These are phyloP conservation scores for Trichoderma cornu-damae DNA, from an alignment of 2,329 filamentous ascomycete genomes.

Conservation along the genomic window DNA sequence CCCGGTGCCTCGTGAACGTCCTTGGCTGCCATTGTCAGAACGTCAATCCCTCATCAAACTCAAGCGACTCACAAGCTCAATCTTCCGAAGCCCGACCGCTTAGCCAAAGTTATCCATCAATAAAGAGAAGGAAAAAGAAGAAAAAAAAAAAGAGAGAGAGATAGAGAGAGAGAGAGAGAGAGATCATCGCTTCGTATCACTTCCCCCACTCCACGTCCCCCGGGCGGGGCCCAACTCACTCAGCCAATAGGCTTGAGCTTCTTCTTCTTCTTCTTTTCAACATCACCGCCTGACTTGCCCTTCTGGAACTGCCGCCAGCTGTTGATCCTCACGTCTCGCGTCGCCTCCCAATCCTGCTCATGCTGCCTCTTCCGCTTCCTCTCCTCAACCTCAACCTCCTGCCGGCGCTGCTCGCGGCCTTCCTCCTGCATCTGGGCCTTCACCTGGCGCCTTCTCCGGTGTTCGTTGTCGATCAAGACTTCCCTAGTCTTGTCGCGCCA, in stretches of 20 bases:
- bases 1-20: background rate
- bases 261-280: constrained; percentile 62
- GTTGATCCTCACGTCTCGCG: constrained; percentile 81
- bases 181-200: background rate
- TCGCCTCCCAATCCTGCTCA: constrained; percentile 93
- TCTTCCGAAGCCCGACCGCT: background rate
- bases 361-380: constrained; percentile 84
- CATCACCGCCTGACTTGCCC: constrained; percentile 49
- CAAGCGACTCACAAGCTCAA: constrained; percentile 31
- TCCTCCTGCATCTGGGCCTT: constrained; percentile 97
- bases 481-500: constrained; percentile 89
- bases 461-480: constrained; percentile 90
- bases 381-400: constrained; percentile 77
- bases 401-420: constrained; percentile 77
- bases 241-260: constrained; percentile 62
- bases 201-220: background rate
- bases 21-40: constrained; percentile 28
- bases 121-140: background rate
- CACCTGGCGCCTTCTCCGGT: constrained; percentile 73
- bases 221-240: too few relatives aligned
- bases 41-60: constrained; percentile 26
- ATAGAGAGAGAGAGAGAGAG: background rate
- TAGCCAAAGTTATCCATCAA: background rate
- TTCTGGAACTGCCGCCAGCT: constrained; percentile 94
- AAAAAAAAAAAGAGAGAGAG: too few relatives aligned